Evolutionary conservation across 139 green algal species (phyloP).

Genomic region (Picochlorum sp.): DNA sequence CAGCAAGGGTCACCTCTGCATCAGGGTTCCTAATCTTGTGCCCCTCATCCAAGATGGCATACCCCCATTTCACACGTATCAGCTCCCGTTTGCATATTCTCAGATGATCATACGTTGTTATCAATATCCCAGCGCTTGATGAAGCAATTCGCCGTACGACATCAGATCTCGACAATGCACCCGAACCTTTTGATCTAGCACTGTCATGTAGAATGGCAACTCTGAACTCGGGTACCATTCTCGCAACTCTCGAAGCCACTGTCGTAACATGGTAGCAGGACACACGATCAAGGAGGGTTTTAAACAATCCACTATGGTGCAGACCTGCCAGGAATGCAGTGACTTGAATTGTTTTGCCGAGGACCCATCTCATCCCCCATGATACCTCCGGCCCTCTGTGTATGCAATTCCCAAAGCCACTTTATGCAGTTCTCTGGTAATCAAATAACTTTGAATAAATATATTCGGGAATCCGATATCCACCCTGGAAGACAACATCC

Average conservation of each 20-base stretch:
- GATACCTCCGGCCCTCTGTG: conserved; percentile 81
- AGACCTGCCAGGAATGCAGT: conserved; percentile 74
- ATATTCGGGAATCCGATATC: conserved; percentile 40
- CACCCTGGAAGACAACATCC: conserved; percentile 59
- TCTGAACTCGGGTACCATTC: conserved; percentile 60
- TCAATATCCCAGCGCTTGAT: conserved; percentile 44
- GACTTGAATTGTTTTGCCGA: conserved; percentile 85
- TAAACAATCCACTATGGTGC: conserved; percentile 59
- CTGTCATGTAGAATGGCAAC: conserved; percentile 83
- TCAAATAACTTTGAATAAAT: conserved; percentile 74
- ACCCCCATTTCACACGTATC: conserved; percentile 79
- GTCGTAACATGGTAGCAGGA: conserved; percentile 87
- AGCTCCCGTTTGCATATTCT: conserved; percentile 60
- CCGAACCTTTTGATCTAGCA: conserved; percentile 2
- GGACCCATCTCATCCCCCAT: conserved; percentile 87
- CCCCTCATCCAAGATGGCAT: conserved; percentile 87
- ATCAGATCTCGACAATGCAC: neutral
- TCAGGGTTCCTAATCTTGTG: conserved; percentile 97
- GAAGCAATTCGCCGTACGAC: conserved; percentile 11
- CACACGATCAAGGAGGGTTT: conserved; percentile 74
- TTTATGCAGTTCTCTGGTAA: conserved; percentile 92
- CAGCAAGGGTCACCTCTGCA: conserved; percentile 61
- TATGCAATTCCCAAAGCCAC: conserved; percentile 98
- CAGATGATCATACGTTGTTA: conserved; percentile 92
- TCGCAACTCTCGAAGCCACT: conserved; percentile 90